Evolutionary conservation across 345 rosid species (phyloP).

Genomic region (Noccaea caerulescens): DNA sequence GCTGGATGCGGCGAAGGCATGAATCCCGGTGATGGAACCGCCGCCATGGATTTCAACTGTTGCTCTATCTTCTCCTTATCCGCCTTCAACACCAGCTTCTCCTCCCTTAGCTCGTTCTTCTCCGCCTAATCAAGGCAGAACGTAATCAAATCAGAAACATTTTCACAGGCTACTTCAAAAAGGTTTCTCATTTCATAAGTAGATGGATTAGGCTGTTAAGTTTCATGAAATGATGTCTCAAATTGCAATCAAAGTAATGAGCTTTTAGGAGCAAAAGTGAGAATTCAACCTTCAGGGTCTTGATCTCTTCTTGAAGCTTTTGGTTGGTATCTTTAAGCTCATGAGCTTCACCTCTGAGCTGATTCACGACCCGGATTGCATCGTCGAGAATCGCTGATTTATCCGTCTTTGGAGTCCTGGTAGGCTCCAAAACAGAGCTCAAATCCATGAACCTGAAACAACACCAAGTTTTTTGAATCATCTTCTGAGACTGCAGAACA

Average conservation of each 20-base stretch:
- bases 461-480: not conserved
- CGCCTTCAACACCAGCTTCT: slow-evolving; percentile 71
- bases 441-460: slow-evolving; percentile 75
- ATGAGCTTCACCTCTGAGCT: slow-evolving; percentile 71
- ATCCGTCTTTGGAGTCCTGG: slow-evolving; percentile 75
- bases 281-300: slow-evolving; percentile 71
- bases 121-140: slow-evolving; percentile 57
- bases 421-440: slow-evolving; percentile 81
- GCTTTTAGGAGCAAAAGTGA: not conserved
- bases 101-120: slow-evolving; percentile 88
- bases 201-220: not conserved
- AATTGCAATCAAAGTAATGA: too few species aligned
- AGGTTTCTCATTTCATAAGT: not conserved
- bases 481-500: slow-evolving; percentile 12
- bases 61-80: slow-evolving; percentile 83
- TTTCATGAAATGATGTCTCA: too few species aligned
- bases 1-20: slow-evolving; percentile 52
- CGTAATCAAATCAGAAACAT: not conserved
- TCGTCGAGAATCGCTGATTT: slow-evolving; percentile 82
- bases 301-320: slow-evolving; percentile 74
- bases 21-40: slow-evolving; percentile 61
- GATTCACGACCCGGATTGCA: slow-evolving; percentile 76
- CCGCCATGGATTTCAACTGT: slow-evolving; percentile 62
- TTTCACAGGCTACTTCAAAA: too few species aligned
- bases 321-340: slow-evolving; percentile 81